These are phyloP conservation scores for Tolypocladium paradoxum DNA, from an alignment of 2,329 filamentous ascomycete species.

Conservation along the genomic window DNA sequence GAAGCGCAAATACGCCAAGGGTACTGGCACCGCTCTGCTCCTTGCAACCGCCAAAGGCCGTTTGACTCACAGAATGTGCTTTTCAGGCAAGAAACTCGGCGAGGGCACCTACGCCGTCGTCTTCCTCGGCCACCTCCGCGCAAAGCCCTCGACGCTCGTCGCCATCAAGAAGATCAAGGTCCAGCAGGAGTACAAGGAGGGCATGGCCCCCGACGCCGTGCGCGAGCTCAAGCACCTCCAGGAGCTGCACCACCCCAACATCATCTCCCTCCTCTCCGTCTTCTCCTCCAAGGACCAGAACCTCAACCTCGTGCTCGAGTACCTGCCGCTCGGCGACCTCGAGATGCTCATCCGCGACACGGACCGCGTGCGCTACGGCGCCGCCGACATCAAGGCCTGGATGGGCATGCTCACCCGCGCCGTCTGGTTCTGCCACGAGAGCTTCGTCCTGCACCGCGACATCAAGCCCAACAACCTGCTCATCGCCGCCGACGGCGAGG, in stretches of 20 bases:
- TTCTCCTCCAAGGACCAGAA: slow-evolving; percentile 97
- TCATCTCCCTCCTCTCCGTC: slow-evolving; percentile 84
- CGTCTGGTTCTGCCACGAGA: slow-evolving; percentile 94
- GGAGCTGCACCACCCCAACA: slow-evolving; percentile 89
- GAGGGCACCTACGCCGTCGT: slow-evolving; percentile 97
- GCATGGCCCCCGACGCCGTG: slow-evolving; percentile 87
- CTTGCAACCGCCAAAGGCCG: too few species aligned
- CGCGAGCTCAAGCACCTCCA: slow-evolving; percentile 93
- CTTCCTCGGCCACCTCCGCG: slow-evolving; percentile 72
- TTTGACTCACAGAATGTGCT: too few species aligned
- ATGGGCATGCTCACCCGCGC: slow-evolving; percentile 93
- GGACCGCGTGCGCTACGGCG: slow-evolving; percentile 66
- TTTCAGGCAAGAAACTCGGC: slow-evolving; percentile 72
- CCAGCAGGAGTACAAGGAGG: slow-evolving; percentile 77
- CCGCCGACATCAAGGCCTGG: slow-evolving; percentile 93
- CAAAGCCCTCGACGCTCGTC: slow-evolving; percentile 62
- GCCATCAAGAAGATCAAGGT: slow-evolving; percentile 93
- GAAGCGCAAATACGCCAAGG: slow-evolving; percentile 84
- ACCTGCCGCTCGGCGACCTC: slow-evolving; percentile 83
- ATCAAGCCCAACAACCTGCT: slow-evolving; percentile 98
- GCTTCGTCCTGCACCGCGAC: slow-evolving; percentile 87
- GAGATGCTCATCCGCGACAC: slow-evolving; percentile 89
- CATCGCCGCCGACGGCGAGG: slow-evolving; percentile 82
- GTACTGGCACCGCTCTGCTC: slow-evolving; percentile 24
- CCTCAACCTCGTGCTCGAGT: slow-evolving; percentile 90